Evolutionary conservation across 345 rosid species (phyloP), one percentile per base, ranked within the genome.

Genomic region (Boechera retrofracta): DNA sequence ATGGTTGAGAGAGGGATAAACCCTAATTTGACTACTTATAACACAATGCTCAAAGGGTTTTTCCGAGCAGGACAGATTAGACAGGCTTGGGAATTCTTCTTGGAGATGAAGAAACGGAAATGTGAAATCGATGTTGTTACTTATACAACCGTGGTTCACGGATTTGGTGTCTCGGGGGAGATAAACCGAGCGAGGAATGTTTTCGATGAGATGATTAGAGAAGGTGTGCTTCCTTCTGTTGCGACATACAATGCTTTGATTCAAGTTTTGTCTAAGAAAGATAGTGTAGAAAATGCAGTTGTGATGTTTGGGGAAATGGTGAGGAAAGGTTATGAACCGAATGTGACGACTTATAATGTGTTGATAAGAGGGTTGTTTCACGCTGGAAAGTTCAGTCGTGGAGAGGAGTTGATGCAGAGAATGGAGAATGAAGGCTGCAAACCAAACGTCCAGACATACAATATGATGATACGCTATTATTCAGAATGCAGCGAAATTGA

Each of bases 201-300:
- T 18, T 94, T 94, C 41, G 67, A 88, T 78, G 86, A 77, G 69
- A 94, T 92, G 98, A 64, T 86, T 60, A 74, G 82, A 68, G 88
- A 81, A 52, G 95, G 93, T 0, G 91, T 92, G 59, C 89, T 92
- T 58, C 98, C 97, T 79, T 89, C 98, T 0, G 90, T 94, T 54
- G 88, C 87, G 0, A 94, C 98, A 9, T 87, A 89, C 69, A 94
- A 92, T 81, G 97, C 97, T 67, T 56, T 92, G 75, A 94, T 92
- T 64, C 98, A 94, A 78, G 93, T 89, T 28, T 36, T 94, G 83
- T 94, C 97, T 75, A 94, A 88, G 90, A 90, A 94, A 82, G 97
- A 92, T 78, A 82, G 63, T 12, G 91, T 94, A 16, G 97, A 89
- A 41, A 92, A 85, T 72, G 98, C 95, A 9, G 39, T 92, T 55